These are phyloP conservation scores for Lachancea quebecensis DNA, from an alignment of 805 yeast species.

Conservation along the genomic window DNA sequence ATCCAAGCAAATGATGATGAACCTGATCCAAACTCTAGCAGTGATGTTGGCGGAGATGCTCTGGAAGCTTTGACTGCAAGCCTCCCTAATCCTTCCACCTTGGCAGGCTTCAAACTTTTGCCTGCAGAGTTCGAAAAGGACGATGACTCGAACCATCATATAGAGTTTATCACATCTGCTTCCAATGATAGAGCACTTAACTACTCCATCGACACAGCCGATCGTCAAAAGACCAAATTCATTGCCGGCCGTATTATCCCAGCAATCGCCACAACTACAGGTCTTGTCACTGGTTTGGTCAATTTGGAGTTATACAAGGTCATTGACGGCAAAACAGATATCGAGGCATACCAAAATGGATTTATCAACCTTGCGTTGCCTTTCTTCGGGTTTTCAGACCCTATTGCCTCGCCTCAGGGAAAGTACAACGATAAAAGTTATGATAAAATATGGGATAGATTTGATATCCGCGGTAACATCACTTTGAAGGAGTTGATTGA, in stretches of 20 bases:
- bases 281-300: slow-evolving; percentile 90
- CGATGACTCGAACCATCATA: slow-evolving; percentile 94
- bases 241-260: slow-evolving; percentile 98
- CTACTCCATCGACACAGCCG: slow-evolving; percentile 83
- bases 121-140: slow-evolving; percentile 98
- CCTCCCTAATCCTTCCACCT: slow-evolving; percentile 79
- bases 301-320: slow-evolving; percentile 90
- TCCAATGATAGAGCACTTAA: slow-evolving; percentile 94
- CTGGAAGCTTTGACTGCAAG: slow-evolving; percentile 63
- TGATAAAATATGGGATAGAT: slow-evolving; percentile 94
- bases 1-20: slow-evolving; percentile 85
- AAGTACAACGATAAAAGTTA: slow-evolving; percentile 71
- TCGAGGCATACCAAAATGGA: slow-evolving; percentile 89
- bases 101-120: slow-evolving; percentile 78
- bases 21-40: slow-evolving; percentile 70
- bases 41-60: slow-evolving; percentile 51
- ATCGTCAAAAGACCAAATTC: slow-evolving; percentile 83
- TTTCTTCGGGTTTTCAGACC: slow-evolving; percentile 95
- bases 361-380: slow-evolving; percentile 89
- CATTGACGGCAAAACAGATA: slow-evolving; percentile 61
- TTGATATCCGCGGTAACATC: slow-evolving; percentile 69
- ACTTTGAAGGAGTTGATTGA: slow-evolving; percentile 69
- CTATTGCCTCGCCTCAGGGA: slow-evolving; percentile 77
- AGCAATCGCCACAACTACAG: slow-evolving; percentile 99
- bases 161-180: slow-evolving; percentile 91